Evolutionary conservation across 768 basidiomycete species (phyloP), one percentile per base, ranked within the genome.

Genomic region (Rubroboletus pulcherrimus): DNA sequence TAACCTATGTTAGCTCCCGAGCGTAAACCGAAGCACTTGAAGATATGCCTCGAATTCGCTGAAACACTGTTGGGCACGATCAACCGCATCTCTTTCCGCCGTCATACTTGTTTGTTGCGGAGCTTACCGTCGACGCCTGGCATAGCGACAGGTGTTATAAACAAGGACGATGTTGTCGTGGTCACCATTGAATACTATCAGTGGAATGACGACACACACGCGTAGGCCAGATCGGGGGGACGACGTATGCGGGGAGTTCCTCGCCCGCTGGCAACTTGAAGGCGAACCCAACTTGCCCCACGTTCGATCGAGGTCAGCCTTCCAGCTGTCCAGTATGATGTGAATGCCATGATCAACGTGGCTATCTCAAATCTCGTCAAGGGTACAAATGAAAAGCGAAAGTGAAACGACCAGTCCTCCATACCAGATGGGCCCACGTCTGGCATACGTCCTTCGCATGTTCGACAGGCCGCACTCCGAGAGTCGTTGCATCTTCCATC

Each of bases 361-460:
- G 60, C 43, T 38, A 50, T 56, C 53, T 47, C 37, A 31, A 55
- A 57, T 65, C 62, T 63, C 54, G 35, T 46, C 40, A 37, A 51
- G 35, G 54, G 50, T 17, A 21, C 21, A 26, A 37, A 34, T 47
- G 37, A 21, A 41, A 35, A 19, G 12, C 11, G n/a, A 37, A 26
- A 26, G 12, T 5, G 49, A 19, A 19, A 19, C 34, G 39, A 39
- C n/a, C 49, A 49, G 37, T 39, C 26, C 24, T 29, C 29, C 34
- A 49, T 42, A 48, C 45, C 19, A 33, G 29, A 26, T 48, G 19
- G n/a, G 41, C 11, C 31, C 19, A 21, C 47, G 41, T 49, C n/a
- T 49, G 31, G 31, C 60, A 49, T 66, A 53, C 40, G 35, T 48
- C 54, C 42, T 34, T 54, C 55, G 64, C 65, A 61, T 60, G 60